phyloP scores from a whole-genome alignment of 2,329 filamentous ascomycete genomes.

The Aspergillus terreus region DNA sequence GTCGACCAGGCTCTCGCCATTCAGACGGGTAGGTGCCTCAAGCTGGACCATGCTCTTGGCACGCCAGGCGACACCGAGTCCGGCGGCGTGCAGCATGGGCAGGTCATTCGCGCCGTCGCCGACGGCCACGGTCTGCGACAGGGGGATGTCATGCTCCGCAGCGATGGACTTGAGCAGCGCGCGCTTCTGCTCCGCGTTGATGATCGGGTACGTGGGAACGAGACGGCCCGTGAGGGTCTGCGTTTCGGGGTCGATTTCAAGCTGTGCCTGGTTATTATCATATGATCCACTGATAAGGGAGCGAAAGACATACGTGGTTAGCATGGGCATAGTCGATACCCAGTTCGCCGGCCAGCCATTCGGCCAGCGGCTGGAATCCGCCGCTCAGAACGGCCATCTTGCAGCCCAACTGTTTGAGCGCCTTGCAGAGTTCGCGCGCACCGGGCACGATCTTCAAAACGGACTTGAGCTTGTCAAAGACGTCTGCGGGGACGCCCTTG shows the following conservation, averaged over 20 bases:
- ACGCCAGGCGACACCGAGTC: conserved; percentile 60
- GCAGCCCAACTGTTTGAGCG: conserved; percentile 73
- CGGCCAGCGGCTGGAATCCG: conserved; percentile 83
- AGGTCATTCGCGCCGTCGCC: conserved; percentile 65
- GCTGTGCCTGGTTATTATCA: conserved; percentile 22
- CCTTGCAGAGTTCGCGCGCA: conserved; percentile 68
- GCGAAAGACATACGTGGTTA: conserved; percentile 62
- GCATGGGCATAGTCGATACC: conserved; percentile 85
- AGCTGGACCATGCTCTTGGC: conserved; percentile 63
- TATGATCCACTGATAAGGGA: not conserved
- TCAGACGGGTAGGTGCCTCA: conserved; percentile 57
- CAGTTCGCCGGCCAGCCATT: conserved; percentile 76
- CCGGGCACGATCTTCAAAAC: conserved; percentile 79
- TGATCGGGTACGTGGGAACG: conserved; percentile 51
- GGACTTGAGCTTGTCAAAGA: conserved; percentile 73
- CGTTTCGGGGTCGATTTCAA: conserved; percentile 46
- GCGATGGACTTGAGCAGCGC: conserved; percentile 54
- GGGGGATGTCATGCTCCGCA: conserved; percentile 50
- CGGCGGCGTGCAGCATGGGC: conserved; percentile 61
- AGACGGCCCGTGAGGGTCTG: conserved; percentile 56
- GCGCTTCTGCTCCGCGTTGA: conserved; percentile 58
- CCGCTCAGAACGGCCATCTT: conserved; percentile 89
- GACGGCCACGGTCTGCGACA: conserved; percentile 55
- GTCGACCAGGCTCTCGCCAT: conserved; percentile 56
- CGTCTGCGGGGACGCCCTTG: conserved; percentile 70